A percentile compares a stretch with the other conserved stretches of the same genome.
Evolutionary conservation across 306 rosid genomes (phyloP).

Genomic region (Corylus avellana): DNA sequence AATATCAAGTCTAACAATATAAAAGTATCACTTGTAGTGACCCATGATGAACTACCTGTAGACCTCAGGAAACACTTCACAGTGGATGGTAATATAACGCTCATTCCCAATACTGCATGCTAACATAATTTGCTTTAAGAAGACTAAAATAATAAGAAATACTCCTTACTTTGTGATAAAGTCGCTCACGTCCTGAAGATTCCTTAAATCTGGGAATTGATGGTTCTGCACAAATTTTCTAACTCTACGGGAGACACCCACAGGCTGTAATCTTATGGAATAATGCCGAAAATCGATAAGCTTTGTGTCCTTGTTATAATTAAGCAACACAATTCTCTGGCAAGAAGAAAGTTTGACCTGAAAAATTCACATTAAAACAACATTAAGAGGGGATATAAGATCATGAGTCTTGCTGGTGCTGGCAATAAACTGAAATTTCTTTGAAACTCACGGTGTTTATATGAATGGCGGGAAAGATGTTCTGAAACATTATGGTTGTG

Average conservation of each 20-base stretch:
- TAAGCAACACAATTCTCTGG: conserved; percentile 92
- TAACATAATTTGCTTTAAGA: background rate
- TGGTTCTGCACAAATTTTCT: conserved; percentile 91
- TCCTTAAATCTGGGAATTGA: conserved; percentile 84
- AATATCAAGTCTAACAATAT: too few species aligned
- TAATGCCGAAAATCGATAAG: conserved; percentile 91
- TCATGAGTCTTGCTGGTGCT: background rate
- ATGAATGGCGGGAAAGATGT: conserved; percentile 92
- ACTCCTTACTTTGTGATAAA: conserved; percentile 86
- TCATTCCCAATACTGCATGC: background rate
- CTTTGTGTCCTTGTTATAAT: conserved; percentile 90
- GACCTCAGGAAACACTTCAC: conserved; percentile 2
- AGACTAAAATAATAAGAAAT: conserved; percentile 16
- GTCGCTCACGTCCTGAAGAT: conserved; percentile 96
- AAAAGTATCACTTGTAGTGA: too few species aligned
- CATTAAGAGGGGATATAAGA: conserved; percentile 20
- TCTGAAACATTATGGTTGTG: conserved; percentile 82
- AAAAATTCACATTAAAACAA: conserved; percentile 23
- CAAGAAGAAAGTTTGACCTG: conserved; percentile 93
- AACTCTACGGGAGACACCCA: conserved; percentile 89
- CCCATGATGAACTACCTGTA: conserved; percentile 2
- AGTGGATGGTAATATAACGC: background rate
- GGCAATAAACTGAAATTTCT: background rate
- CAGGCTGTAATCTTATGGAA: conserved; percentile 88
- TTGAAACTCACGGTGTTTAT: conserved; percentile 80